Conservation (phyloP, 352 stramenopile genomes). For the Blastocystis sp. region DNA sequence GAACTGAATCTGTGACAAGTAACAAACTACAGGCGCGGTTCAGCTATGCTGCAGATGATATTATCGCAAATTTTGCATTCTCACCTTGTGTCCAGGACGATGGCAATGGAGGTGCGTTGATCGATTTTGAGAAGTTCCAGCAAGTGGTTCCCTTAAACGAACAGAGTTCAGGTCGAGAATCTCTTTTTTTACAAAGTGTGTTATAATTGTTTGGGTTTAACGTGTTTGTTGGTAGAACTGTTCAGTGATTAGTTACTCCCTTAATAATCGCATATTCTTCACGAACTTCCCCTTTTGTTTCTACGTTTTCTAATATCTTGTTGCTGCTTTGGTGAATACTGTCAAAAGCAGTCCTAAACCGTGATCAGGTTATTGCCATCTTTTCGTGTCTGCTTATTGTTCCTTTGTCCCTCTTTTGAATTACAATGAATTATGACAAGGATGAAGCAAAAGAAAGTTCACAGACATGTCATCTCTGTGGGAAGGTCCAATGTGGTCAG, state of each 20-base stretch:
- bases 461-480: conserved; percentile 60
- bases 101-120: conserved; percentile 73
- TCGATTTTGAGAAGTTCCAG: conserved; percentile 81
- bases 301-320: not conserved
- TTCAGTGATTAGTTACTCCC: not conserved
- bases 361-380: not conserved
- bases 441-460: conserved; percentile 42
- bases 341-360: not conserved
- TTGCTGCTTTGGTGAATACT: too few relatives aligned
- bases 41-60: conserved; percentile 82
- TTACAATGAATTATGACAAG: conserved; percentile 2
- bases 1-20: conserved; percentile 85
- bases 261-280: not conserved
- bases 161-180: not conserved
- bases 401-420: not conserved
- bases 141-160: conserved; percentile 67
- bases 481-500: conserved; percentile 56
- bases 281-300: not conserved
- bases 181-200: conserved; percentile 43
- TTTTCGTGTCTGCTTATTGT: not conserved
- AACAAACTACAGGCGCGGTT: conserved; percentile 86
- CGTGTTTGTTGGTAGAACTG: not conserved
- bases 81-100: conserved; percentile 80
- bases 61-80: conserved; percentile 84
- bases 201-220: not conserved